phyloP scores from a whole-genome alignment of 345 rosid genomes.

The Balakata baccata region DNA sequence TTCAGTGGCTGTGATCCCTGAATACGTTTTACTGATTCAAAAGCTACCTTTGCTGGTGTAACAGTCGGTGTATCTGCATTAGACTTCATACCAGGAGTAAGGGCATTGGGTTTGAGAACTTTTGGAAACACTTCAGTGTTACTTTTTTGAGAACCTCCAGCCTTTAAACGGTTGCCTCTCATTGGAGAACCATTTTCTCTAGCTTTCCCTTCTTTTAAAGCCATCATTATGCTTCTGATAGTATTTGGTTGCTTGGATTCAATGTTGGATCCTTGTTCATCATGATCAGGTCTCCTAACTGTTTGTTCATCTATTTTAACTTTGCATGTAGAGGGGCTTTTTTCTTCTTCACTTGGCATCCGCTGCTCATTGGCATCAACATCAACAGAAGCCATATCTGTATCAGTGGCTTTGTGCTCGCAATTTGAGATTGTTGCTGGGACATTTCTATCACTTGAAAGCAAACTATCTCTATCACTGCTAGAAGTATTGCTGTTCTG shows the following conservation, averaged over 20 bases:
- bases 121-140: constrained; percentile 60
- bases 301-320: constrained; percentile 51
- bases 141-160: constrained; percentile 47
- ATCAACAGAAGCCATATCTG: constrained; percentile 53
- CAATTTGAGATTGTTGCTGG: constrained; percentile 35
- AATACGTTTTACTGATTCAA: constrained; percentile 49
- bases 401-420: constrained; percentile 48
- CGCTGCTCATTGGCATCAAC: constrained; percentile 52
- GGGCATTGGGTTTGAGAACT: constrained; percentile 52
- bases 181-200: constrained; percentile 84
- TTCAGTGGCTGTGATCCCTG: constrained; percentile 57
- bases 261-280: constrained; percentile 44
- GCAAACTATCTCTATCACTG: constrained; percentile 74
- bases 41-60: constrained; percentile 45
- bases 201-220: constrained; percentile 85
- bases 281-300: constrained; percentile 39
- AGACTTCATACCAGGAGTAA: constrained; percentile 50
- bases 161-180: constrained; percentile 61
- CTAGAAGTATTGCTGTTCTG: constrained; percentile 80
- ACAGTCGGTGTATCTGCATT: constrained; percentile 39
- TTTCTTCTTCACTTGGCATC: constrained; percentile 47
- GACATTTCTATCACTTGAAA: constrained; percentile 47
- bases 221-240: constrained; percentile 79
- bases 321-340: constrained; percentile 28
- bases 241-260: constrained; percentile 79